Conservation (phyloP, 148 eudicot genomes). For the Oxyria digyna region DNA sequence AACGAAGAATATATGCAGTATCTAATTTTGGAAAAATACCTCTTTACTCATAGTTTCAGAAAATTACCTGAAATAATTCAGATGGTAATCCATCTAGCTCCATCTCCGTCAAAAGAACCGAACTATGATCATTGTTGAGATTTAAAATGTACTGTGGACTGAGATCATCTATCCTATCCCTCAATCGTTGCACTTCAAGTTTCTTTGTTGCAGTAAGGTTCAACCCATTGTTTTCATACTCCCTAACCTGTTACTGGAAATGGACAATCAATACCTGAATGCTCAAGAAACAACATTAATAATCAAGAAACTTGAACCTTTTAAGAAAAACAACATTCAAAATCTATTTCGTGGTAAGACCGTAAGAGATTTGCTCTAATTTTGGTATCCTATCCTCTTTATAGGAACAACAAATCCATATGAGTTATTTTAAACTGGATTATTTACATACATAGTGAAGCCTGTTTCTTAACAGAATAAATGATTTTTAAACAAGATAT, state of each 20-base stretch:
- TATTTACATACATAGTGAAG: not conserved
- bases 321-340: not conserved
- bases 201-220: constrained; percentile 67
- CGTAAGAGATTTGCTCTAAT: not conserved
- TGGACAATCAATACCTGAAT: constrained; percentile 27
- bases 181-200: constrained; percentile 72
- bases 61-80: constrained; percentile 65
- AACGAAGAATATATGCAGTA: not conserved
- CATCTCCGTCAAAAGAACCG: constrained; percentile 46
- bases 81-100: constrained; percentile 81
- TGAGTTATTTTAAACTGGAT: not conserved
- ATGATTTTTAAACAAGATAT: not conserved
- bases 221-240: constrained; percentile 78
- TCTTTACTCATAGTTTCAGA: not conserved
- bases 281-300: not conserved
- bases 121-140: constrained; percentile 51
- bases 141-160: constrained; percentile 65
- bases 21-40: not conserved
- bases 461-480: not conserved
- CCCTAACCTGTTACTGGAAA: constrained; percentile 85
- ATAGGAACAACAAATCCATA: not conserved
- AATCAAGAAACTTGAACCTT: not conserved
- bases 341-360: not conserved
- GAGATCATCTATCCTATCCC: constrained; percentile 61
- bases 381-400: not conserved